These are phyloP conservation scores for Ogataea wickerhamii DNA, from an alignment of 805 yeast genomes.

Conservation along the genomic window DNA sequence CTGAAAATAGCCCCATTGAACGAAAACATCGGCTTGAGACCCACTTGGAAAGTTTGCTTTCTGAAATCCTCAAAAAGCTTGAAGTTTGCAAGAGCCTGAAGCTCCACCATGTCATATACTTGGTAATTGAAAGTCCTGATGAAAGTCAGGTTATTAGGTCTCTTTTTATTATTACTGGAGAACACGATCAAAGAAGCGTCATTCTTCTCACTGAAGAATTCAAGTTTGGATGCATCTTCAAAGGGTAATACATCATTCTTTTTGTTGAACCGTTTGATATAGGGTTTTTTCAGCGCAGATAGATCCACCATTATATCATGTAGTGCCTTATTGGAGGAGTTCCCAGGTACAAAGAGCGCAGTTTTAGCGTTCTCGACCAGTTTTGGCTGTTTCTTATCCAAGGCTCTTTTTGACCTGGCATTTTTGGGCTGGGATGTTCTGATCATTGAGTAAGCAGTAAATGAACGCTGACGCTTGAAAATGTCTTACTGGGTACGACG, in stretches of 20 bases:
- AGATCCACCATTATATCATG: conserved; percentile 90
- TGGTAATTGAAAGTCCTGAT: conserved; percentile 86
- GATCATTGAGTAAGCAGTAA: too few relatives aligned
- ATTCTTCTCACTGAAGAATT: conserved; percentile 92
- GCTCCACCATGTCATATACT: conserved; percentile 91
- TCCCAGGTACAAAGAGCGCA: conserved; percentile 89
- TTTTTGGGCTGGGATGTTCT: conserved; percentile 78
- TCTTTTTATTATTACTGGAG: conserved; percentile 77
- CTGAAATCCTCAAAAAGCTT: conserved; percentile 79
- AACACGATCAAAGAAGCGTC: conserved; percentile 83
- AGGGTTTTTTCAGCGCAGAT: conserved; percentile 87
- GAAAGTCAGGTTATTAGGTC: conserved; percentile 88
- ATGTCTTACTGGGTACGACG: too few relatives aligned
- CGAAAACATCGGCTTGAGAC: conserved; percentile 89
- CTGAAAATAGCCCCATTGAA: conserved; percentile 94
- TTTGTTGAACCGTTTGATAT: conserved; percentile 77
- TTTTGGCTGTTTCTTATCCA: conserved; percentile 85
- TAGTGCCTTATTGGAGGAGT: conserved; percentile 69
- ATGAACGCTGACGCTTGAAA: too few relatives aligned
- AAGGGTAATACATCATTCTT: conserved; percentile 90
- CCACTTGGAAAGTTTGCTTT: conserved; percentile 75
- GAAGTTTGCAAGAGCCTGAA: conserved; percentile 63
- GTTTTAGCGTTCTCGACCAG: conserved; percentile 83
- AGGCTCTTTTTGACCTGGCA: conserved; percentile 92
- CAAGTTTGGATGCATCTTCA: conserved; percentile 81